Evolutionary conservation across 768 basidiomycete genomes (phyloP).

Genomic region (Kwoniella sp.): DNA sequence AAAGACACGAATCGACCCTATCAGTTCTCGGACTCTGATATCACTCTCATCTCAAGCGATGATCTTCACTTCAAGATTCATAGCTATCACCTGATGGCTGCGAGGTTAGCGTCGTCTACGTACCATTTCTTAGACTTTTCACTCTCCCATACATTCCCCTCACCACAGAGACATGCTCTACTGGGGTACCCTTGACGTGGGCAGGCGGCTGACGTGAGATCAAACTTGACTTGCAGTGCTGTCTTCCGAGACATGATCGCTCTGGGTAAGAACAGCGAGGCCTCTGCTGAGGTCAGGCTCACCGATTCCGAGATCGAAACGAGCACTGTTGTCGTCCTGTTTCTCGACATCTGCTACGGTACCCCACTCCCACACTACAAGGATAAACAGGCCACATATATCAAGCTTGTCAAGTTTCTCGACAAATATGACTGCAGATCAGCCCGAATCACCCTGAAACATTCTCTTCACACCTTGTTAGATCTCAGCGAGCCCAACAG

Average conservation of each 20-base stretch:
- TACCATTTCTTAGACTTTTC: no score
- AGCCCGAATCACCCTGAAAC: background rate
- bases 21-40: constrained; percentile 4
- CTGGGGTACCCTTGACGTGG: no score
- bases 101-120: no score
- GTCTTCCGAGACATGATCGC: constrained; percentile 1
- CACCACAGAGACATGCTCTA: no score
- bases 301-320: background rate
- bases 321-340: background rate
- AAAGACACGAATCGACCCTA: background rate
- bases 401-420: background rate
- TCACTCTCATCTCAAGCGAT: constrained; percentile 9
- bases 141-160: no score
- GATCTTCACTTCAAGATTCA: constrained; percentile 6
- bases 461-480: background rate
- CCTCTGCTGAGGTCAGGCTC: background rate
- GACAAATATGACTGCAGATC: background rate
- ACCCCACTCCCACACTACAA: background rate
- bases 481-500: background rate
- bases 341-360: background rate
- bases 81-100: constrained; percentile 1
- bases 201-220: background rate
- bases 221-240: background rate
- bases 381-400: background rate
- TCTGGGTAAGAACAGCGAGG: background rate